A percentile compares a stretch with the other conserved stretches of the same genome.
Conservation (phyloP, 805 yeast genomes). For the Torulaspora franciscae region DNA sequence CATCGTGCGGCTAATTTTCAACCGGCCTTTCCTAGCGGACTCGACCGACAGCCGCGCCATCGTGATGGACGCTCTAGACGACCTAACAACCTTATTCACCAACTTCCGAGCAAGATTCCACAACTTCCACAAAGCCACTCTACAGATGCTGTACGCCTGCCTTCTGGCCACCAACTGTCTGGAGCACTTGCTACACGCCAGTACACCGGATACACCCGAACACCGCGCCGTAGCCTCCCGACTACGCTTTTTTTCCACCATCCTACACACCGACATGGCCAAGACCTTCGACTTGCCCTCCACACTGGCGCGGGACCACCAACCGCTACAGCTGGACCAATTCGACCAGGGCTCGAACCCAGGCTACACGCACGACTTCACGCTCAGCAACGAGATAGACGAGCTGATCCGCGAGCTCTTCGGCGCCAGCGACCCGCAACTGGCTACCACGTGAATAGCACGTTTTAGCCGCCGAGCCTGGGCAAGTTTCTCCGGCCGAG, state of each 20-base stretch:
- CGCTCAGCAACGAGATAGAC: slow-evolving; percentile 36
- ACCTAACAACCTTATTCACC: slow-evolving; percentile 27
- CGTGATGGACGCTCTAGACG: slow-evolving; percentile 30
- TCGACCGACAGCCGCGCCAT: slow-evolving; percentile 28
- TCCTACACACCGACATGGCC: slow-evolving; percentile 25
- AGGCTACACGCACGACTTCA: slow-evolving; percentile 33
- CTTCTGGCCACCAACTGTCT: slow-evolving; percentile 32
- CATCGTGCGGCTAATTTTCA: slow-evolving; percentile 52
- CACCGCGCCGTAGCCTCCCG: slow-evolving; percentile 6
- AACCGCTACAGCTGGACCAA: slow-evolving; percentile 24
- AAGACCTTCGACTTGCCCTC: slow-evolving; percentile 26
- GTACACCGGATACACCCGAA: slow-evolving; percentile 19
- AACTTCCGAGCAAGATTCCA: slow-evolving; percentile 28
- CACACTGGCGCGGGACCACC: slow-evolving; percentile 23
- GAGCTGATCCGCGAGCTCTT: slow-evolving; percentile 35
- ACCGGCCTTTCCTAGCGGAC: slow-evolving; percentile 53
- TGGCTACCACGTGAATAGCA: neutral
- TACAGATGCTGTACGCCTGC: slow-evolving; percentile 35
- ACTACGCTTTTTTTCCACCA: slow-evolving; percentile 24
- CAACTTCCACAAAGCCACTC: slow-evolving; percentile 24
- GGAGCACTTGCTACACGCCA: neutral
- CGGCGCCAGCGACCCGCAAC: slow-evolving; percentile 12
- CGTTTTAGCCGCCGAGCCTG: neutral
- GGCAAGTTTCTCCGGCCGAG: neutral
- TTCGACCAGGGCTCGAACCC: slow-evolving; percentile 29